Evolutionary conservation across 2,329 filamentous ascomycete genomes (phyloP), one percentile per base, ranked within the genome.

Genomic region (Hymenoscyphus fructigenus): DNA sequence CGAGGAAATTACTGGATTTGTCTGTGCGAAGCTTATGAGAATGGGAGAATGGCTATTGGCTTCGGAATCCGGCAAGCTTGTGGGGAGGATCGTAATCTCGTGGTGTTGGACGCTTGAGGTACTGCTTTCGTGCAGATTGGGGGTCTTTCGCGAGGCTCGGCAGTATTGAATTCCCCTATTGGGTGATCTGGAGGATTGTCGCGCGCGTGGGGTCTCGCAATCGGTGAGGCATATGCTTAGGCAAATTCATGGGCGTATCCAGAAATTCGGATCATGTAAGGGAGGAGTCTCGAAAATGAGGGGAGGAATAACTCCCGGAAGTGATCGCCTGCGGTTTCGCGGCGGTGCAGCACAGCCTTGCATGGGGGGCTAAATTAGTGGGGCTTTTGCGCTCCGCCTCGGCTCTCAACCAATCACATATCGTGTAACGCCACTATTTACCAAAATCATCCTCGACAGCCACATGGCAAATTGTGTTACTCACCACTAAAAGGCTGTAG

Each of bases 61-160:
- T 34, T 23, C 44, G 44, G 44, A 23, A 50, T 50, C n/a, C 44
- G 44, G 44, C 44, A 50, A 50, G 44, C n/a, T 10, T 20, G 44
- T 23, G 44, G 44, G 44, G n/a, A 50, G 44, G 44, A 50, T 50
- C n/a, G 44, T 50, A 50, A 50, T 23, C n/a, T 50, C 44, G 44
- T 50, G n/a, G 44, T 7, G 9, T 23, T 23, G 20, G 14, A 10
- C 9, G 44, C 44, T 44, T n/a, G 38, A 41, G n/a, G 15, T 44
- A 5, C 38, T 44, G n/a, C 44, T 47, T 47, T 23, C 20, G 20
- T 23, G 7, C 44, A 50, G n/a, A 50, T 10, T 12, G n/a, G 20
- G n/a, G 44, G 17, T 23, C 15, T 50, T 50, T 50, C 6, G 44
- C n/a, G n/a, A 12, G n/a, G 10, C 44, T 23, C 20, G n/a, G 44